Conservation (phyloP, 169 alveolate species). For the Plasmodium sp. region DNA sequence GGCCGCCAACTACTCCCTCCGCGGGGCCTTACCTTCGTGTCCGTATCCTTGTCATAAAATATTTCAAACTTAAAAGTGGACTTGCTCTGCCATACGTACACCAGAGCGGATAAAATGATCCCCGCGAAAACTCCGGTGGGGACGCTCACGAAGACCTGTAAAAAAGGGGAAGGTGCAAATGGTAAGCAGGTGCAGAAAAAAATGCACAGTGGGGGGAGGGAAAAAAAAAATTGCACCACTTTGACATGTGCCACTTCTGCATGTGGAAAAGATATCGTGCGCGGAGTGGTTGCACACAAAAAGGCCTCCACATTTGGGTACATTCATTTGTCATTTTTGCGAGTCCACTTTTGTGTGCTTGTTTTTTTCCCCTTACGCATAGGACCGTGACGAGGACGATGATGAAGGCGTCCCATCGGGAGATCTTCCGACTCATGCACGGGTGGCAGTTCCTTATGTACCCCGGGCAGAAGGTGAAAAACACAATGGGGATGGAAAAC, state of each 20-base stretch:
- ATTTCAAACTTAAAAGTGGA: constrained; percentile 86
- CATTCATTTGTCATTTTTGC: background rate
- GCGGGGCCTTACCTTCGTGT: constrained; percentile 76
- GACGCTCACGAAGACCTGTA: constrained; percentile 77
- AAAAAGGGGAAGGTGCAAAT: background rate
- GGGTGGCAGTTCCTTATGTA: constrained; percentile 83
- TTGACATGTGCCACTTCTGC: background rate
- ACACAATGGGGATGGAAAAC: constrained; percentile 87
- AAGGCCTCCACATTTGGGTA: background rate
- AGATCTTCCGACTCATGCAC: constrained; percentile 82
- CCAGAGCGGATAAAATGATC: constrained; percentile 83
- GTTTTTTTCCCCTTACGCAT: constrained; percentile 70
- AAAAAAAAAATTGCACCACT: background rate
- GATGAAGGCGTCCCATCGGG: constrained; percentile 87
- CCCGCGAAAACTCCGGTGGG: constrained; percentile 87
- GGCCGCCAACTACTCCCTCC: background rate
- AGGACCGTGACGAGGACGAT: constrained; percentile 84
- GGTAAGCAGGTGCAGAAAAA: background rate
- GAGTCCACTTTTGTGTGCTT: background rate
- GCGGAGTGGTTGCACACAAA: background rate
- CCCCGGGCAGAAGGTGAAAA: constrained; percentile 84
- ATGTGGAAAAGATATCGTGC: background rate
- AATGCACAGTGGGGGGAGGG: background rate
- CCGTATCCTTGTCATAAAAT: constrained; percentile 83
- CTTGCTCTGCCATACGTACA: constrained; percentile 88